phyloP scores from a whole-genome alignment of 2,329 filamentous ascomycete species.

The Corinectria fuckeliana region DNA sequence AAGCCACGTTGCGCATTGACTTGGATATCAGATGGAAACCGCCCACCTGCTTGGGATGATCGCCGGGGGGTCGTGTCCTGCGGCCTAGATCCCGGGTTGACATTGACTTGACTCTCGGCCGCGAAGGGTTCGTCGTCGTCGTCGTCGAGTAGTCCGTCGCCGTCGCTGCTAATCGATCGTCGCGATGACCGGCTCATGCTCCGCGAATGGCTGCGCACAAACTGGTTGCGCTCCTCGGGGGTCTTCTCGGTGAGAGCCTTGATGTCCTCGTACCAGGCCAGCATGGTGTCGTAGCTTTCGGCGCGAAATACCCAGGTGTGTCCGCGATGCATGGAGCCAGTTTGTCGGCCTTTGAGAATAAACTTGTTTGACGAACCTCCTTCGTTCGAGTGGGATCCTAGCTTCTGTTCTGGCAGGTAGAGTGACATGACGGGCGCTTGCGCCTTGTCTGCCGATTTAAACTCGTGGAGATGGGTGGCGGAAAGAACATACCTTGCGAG shows the following conservation, averaged over 20 bases:
- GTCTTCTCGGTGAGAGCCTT: constrained; percentile 87
- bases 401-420: constrained; percentile 91
- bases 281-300: constrained; percentile 88
- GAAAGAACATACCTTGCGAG: constrained; percentile 85
- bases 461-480: constrained; percentile 96
- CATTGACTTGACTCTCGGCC: constrained; percentile 54
- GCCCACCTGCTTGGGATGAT: constrained; percentile 89
- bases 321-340: constrained; percentile 86
- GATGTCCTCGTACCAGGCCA: constrained; percentile 95
- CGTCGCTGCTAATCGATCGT: constrained; percentile 74
- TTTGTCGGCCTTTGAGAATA: constrained; percentile 94
- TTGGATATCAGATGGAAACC: constrained; percentile 94
- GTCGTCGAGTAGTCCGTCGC: constrained; percentile 80
- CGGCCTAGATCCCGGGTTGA: constrained; percentile 55
- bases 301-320: constrained; percentile 76
- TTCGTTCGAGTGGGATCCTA: constrained; percentile 86
- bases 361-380: constrained; percentile 94
- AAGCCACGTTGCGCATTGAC: constrained; percentile 79
- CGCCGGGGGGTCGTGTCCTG: constrained; percentile 65
- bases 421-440: constrained; percentile 96
- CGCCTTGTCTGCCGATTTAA: constrained; percentile 95
- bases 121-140: constrained; percentile 71
- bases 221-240: constrained; percentile 85
- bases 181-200: constrained; percentile 74
- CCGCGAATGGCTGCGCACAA: constrained; percentile 81